Conservation (phyloP, 2,329 filamentous ascomycete genomes). For the Cladosporium sphaerospermum region DNA sequence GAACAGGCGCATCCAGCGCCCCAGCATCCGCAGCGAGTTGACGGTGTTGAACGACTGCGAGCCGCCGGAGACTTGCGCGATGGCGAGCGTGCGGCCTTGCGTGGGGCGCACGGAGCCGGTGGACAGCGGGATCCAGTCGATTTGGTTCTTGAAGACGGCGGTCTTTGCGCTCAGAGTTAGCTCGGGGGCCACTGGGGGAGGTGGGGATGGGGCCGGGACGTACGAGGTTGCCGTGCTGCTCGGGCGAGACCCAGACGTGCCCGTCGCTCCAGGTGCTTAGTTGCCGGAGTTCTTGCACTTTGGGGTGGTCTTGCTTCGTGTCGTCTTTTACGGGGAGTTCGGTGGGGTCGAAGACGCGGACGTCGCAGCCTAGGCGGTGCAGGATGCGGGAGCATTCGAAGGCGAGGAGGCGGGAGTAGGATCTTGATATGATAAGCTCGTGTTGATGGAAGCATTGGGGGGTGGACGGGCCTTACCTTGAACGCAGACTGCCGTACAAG, state of each 20-base stretch:
- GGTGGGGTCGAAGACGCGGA: conserved; percentile 55
- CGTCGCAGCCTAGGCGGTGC: conserved; percentile 59
- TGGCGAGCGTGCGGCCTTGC: conserved; percentile 57
- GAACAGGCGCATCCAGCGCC: conserved; percentile 48
- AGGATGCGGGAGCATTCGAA: conserved; percentile 56
- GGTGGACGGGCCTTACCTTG: conserved; percentile 14
- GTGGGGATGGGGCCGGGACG: conserved; percentile 15
- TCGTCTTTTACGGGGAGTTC: conserved; percentile 60
- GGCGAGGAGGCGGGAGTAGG: conserved; percentile 56
- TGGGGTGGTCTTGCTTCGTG: conserved; percentile 49
- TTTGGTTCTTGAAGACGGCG: conserved; percentile 63
- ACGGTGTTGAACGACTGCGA: conserved; percentile 63
- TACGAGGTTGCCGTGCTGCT: conserved; percentile 60
- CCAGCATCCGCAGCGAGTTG: conserved; percentile 58
- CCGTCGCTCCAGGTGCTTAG: conserved; percentile 61
- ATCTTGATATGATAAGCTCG: conserved; percentile 34
- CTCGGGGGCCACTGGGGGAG: neutral
- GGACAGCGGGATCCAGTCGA: conserved; percentile 62
- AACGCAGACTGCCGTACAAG: conserved; percentile 54
- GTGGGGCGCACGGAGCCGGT: conserved; percentile 59
- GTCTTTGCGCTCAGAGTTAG: conserved; percentile 39
- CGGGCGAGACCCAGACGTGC: conserved; percentile 59
- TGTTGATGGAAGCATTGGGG: neutral
- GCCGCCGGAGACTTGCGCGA: conserved; percentile 58
- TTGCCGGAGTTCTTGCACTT: conserved; percentile 57